Evolutionary conservation across 345 rosid genomes (phyloP).

Genomic region (Camelina sativa): DNA sequence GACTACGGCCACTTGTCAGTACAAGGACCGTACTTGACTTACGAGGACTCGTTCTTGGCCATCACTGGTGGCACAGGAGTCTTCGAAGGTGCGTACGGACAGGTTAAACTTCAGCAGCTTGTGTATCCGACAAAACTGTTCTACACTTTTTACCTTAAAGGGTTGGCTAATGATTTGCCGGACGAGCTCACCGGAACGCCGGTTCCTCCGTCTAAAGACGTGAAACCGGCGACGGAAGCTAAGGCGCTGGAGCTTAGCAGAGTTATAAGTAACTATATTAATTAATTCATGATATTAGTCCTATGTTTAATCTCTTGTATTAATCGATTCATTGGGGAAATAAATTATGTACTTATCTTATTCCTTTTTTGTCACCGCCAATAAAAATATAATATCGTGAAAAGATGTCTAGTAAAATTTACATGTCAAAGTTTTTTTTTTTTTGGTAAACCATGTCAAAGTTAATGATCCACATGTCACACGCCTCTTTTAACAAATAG

Average conservation of each 20-base stretch:
- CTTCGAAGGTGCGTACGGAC: constrained; percentile 68
- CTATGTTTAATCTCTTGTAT: too few relatives aligned
- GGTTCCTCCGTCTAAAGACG: constrained; percentile 51
- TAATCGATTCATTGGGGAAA: too few relatives aligned
- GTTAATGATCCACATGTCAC: too few relatives aligned
- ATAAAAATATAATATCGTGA: too few relatives aligned
- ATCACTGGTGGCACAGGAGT: constrained; percentile 69
- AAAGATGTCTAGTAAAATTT: too few relatives aligned
- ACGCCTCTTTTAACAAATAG: too few relatives aligned
- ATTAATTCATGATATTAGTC: too few relatives aligned
- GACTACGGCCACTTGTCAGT: constrained; percentile 68
- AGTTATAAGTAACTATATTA: constrained; percentile 17
- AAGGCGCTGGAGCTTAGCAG: constrained; percentile 54
- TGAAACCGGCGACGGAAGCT: constrained; percentile 57
- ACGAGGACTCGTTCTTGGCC: constrained; percentile 66
- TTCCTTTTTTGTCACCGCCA: too few relatives aligned
- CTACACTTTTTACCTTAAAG: constrained; percentile 69
- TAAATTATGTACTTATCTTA: too few relatives aligned
- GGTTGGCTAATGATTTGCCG: constrained; percentile 51
- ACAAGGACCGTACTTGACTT: constrained; percentile 69
- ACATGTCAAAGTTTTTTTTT: too few relatives aligned
- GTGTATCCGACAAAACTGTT: constrained; percentile 73
- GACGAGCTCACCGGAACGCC: constrained; percentile 55
- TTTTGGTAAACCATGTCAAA: too few relatives aligned
- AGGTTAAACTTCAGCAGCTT: constrained; percentile 66